Evolutionary conservation across 1,284 basidiomycete genomes (phyloP), one percentile per base, ranked within the genome.

Genomic region (Mycosarcoma maydis): DNA sequence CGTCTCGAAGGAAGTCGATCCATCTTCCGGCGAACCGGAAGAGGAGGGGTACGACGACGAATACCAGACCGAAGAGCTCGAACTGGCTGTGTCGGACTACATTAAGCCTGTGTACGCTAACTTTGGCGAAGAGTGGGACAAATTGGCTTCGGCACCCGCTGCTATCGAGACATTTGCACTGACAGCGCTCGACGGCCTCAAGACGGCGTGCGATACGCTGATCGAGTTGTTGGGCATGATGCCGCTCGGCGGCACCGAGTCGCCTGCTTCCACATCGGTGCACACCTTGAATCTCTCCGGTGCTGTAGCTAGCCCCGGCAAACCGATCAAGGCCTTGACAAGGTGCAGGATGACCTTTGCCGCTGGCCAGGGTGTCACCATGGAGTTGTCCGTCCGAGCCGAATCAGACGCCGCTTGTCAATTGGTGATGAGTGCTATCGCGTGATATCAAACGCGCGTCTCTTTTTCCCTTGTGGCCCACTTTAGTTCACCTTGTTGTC

Each of bases 1-100:
- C 81, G 85, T 95, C 75, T 94, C 92, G 84, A 98, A 98, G 84
- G 96, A 99, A 82, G 88, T 98, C 16, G 96, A 99, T 83, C 96
- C 96, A 14, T 86, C 90, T 23, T 95, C 91, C n/a, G 94, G 94
- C 48, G 90, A 94, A 82, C 95, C 96, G 13, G 96, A 99, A 83
- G 92, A 92, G 73, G 94, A 98, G 70, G 96, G 96, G 7, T 99
- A 98, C 83, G 91, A 94, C 81, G 96, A 98, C 85, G 95, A 98
- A 83, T 99, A 99, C 84, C 91, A 94, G 83, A 86, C 97, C 37
- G 95, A 98, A 83, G 96, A 98, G 72, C 88, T 97, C 53, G 96
- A 98, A 80, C 85, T 99, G 43, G 89, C 90, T 54, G 92, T 92
- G 5, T 89, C 90, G 26, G 92, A 94, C 83, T 99, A 97, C 83